Evolutionary conservation across 805 yeast genomes (phyloP).

Genomic region (Saturnispora besseyi): DNA sequence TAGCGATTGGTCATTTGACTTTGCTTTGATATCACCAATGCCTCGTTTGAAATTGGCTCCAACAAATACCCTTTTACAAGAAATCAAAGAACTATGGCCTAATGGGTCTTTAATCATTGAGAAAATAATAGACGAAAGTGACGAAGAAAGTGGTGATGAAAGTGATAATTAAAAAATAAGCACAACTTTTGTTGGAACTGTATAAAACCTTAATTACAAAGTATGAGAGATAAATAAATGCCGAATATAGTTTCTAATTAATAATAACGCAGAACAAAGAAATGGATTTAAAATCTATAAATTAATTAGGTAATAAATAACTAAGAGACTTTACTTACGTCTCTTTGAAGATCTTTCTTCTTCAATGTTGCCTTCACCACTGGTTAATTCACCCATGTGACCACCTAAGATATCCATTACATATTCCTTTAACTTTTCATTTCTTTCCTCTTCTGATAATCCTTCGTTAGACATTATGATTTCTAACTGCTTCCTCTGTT

Average conservation of each 20-base stretch:
- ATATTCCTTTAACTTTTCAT: conserved; percentile 61
- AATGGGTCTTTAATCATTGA: conserved; percentile 31
- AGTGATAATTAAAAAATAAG: too few species aligned
- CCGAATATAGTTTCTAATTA: too few species aligned
- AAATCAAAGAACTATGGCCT: conserved; percentile 29
- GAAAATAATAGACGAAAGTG: conserved; percentile 17
- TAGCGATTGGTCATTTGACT: conserved; percentile 17
- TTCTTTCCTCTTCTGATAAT: conserved; percentile 65
- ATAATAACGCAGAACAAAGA: not conserved
- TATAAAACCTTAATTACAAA: not conserved
- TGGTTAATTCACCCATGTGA: conserved; percentile 19
- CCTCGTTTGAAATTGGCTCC: conserved; percentile 27
- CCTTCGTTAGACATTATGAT: conserved; percentile 39
- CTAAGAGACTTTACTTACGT: not conserved
- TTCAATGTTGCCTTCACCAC: conserved; percentile 6
- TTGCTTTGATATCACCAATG: conserved; percentile 30
- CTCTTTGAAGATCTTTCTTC: conserved; percentile 7
- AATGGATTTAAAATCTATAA: not conserved
- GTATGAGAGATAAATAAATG: too few species aligned
- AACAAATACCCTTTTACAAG: conserved; percentile 13
- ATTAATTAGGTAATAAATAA: not conserved
- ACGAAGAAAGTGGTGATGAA: conserved; percentile 7
- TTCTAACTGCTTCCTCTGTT: conserved; percentile 55
- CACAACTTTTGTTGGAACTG: not conserved
- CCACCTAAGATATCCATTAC: conserved; percentile 58